Conservation (phyloP, 768 basidiomycete species). For the Macrocybe gigantea region DNA sequence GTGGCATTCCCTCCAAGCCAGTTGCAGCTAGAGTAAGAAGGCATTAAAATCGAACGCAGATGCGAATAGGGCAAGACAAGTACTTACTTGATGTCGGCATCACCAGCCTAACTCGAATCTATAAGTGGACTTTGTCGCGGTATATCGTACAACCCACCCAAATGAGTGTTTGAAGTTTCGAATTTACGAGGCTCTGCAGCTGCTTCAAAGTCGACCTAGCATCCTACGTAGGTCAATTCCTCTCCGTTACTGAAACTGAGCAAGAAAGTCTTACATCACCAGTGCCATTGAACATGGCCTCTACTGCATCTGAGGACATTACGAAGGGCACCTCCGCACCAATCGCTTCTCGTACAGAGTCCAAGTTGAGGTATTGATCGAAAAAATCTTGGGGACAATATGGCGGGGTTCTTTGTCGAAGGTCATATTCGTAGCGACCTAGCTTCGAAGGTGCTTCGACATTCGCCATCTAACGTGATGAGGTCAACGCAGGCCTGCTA, state of each 20-base stretch:
- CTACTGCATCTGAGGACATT: conserved; percentile 29
- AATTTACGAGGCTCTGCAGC: conserved; percentile 28
- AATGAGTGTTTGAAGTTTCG: conserved; percentile 16
- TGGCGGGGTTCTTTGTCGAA: conserved; percentile 35
- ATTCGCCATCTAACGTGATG: conserved; percentile 8
- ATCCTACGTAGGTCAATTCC: conserved; percentile 15
- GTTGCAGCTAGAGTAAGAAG: not conserved
- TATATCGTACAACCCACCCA: conserved; percentile 18
- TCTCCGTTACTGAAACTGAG: not conserved
- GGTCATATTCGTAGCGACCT: conserved; percentile 35
- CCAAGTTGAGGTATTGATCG: conserved; percentile 25
- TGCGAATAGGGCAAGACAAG: not conserved
- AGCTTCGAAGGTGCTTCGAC: conserved; percentile 35
- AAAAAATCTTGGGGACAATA: conserved; percentile 42
- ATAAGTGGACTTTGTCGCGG: conserved; percentile 14
- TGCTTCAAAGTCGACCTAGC: conserved; percentile 33
- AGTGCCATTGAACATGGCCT: conserved; percentile 25
- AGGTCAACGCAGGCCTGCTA: not conserved
- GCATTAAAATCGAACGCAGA: not conserved
- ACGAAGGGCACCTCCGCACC: conserved; percentile 34
- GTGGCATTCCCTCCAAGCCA: not conserved
- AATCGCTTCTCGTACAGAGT: conserved; percentile 27
- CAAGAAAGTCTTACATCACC: conserved; percentile 31
- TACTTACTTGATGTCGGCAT: conserved; percentile 29
- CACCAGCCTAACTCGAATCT: conserved; percentile 22